Conservation (phyloP, 257 asterid species). For the Solanum corneliomulleri region DNA sequence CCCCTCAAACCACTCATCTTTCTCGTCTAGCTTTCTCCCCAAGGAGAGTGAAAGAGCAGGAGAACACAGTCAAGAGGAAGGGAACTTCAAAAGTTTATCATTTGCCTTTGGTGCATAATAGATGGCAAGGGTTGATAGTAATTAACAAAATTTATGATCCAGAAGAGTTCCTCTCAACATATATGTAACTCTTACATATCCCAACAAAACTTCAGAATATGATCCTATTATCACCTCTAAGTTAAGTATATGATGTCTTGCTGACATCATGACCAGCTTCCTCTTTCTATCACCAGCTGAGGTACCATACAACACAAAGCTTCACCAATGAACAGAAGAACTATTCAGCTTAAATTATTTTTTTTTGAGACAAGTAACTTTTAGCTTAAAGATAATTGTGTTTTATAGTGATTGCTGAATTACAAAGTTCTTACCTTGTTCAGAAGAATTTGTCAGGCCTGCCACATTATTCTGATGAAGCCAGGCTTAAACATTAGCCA, state of each 20-base stretch:
- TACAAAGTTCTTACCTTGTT: not conserved
- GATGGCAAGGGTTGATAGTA: not conserved
- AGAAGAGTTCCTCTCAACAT: slow-evolving; percentile 1
- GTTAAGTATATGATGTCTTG: not conserved
- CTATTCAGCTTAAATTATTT: not conserved
- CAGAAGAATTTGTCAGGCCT: not conserved
- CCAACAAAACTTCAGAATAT: not conserved
- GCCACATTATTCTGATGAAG: not conserved
- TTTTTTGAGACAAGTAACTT: too few species aligned
- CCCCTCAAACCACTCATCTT: slow-evolving; percentile 1
- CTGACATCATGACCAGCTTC: not conserved
- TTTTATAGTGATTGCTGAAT: not conserved
- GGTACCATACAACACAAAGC: not conserved
- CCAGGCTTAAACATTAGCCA: not conserved
- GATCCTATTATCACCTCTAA: not conserved
- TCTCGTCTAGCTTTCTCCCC: not conserved
- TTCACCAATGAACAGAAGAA: not conserved
- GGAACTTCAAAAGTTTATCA: not conserved
- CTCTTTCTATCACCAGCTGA: not conserved
- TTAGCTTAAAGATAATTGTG: not conserved
- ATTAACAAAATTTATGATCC: slow-evolving; percentile 5
- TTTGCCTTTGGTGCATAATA: not conserved
- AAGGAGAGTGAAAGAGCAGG: not conserved
- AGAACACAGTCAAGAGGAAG: not conserved
- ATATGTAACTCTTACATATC: not conserved